Evolutionary conservation across 768 basidiomycete genomes (phyloP).

Genomic region (Xerocomellus amylosporus): DNA sequence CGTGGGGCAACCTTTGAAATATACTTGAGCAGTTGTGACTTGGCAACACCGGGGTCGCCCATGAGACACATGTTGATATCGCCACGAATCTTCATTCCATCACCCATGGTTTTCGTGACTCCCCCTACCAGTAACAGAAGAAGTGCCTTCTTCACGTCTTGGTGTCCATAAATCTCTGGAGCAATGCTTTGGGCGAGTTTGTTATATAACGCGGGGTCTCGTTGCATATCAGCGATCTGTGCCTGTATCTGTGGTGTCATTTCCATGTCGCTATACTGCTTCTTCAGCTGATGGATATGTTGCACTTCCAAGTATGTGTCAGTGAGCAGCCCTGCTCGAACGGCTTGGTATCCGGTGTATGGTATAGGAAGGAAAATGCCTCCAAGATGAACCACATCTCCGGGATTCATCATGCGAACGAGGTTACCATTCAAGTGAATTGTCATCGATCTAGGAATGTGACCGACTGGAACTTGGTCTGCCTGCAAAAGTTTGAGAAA

Average conservation of each 20-base stretch:
- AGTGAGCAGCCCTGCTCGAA: constrained; percentile 93
- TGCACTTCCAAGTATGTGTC: constrained; percentile 96
- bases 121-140: constrained; percentile 91
- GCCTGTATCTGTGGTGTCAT: constrained; percentile 78
- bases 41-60: constrained; percentile 99
- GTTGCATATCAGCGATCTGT: constrained; percentile 62
- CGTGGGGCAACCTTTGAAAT: constrained; percentile 98
- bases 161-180: constrained; percentile 97
- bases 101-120: constrained; percentile 91
- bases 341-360: constrained; percentile 95
- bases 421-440: constrained; percentile 89
- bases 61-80: constrained; percentile 97
- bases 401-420: constrained; percentile 89
- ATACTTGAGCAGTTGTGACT: constrained; percentile 95
- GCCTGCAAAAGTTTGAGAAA: constrained; percentile 49
- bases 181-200: constrained; percentile 92
- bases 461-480: constrained; percentile 98
- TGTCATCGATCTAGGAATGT: constrained; percentile 98
- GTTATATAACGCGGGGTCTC: constrained; percentile 79
- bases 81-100: constrained; percentile 98
- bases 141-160: constrained; percentile 96
- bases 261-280: constrained; percentile 96
- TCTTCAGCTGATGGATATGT: constrained; percentile 91
- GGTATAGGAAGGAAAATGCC: constrained; percentile 97
- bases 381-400: constrained; percentile 93